phyloP scores from a whole-genome alignment of 371 early-diverging fungal species.

The Mucor lusitanicus region DNA sequence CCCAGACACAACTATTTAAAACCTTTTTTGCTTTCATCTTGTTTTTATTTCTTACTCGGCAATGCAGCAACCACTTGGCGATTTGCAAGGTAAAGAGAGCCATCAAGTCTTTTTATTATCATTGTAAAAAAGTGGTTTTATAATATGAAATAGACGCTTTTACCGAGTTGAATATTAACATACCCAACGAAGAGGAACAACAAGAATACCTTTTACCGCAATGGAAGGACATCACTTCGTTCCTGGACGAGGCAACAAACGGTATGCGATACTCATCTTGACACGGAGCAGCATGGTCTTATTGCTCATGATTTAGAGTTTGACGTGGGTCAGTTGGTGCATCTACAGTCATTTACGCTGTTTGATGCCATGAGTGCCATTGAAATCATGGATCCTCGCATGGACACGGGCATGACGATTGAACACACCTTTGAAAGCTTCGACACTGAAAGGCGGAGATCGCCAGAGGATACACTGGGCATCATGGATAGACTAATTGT shows the following conservation, averaged over 20 bases:
- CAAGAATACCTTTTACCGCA: conserved; percentile 24
- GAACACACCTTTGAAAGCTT: conserved; percentile 38
- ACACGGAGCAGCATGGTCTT: neutral
- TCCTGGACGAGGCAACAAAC: conserved; percentile 53
- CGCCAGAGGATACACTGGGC: conserved; percentile 57
- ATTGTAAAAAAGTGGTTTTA: neutral
- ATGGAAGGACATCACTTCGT: conserved; percentile 59
- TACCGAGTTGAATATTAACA: conserved; percentile 27
- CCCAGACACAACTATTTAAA: too few species aligned
- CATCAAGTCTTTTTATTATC: neutral
- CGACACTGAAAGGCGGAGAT: conserved; percentile 40
- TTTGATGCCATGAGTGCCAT: conserved; percentile 82
- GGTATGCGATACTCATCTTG: conserved; percentile 34
- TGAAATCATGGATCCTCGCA: conserved; percentile 85
- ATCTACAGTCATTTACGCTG: conserved; percentile 61
- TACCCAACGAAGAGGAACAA: conserved; percentile 13
- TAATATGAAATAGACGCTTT: conserved; percentile 18
- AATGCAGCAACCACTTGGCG: conserved; percentile 12
- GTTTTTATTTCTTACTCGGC: neutral
- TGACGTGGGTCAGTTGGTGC: conserved; percentile 65
- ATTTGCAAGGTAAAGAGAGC: conserved; percentile 10
- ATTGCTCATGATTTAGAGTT: conserved; percentile 46
- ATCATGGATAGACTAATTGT: conserved; percentile 68
- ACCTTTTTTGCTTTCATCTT: neutral
- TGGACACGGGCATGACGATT: conserved; percentile 76